phyloP scores from a whole-genome alignment of 306 rosid genomes.

The Quillaja saponaria region DNA sequence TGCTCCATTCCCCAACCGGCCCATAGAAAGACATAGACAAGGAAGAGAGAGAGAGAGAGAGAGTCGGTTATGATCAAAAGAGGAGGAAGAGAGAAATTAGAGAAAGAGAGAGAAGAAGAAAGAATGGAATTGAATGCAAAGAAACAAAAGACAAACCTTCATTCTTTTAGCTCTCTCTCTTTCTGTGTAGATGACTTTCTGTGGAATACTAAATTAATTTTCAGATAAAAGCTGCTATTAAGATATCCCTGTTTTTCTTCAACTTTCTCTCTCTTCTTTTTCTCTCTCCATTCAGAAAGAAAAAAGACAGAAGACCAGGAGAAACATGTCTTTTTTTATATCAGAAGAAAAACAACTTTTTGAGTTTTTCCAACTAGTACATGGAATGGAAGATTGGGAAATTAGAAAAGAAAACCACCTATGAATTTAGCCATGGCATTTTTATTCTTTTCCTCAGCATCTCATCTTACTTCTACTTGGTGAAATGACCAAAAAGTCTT shows the following conservation, averaged over 20 bases:
- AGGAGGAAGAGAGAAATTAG: constrained; percentile 23
- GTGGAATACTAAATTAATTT: constrained; percentile 31
- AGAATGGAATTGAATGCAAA: constrained; percentile 51
- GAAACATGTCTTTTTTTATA: constrained; percentile 24
- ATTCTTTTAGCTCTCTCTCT: constrained; percentile 2
- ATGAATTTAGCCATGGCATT: neutral
- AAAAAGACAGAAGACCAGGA: constrained; percentile 36
- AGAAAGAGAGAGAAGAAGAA: constrained; percentile 17
- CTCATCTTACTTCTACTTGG: neutral
- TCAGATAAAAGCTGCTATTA: constrained; percentile 53
- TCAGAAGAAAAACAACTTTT: constrained; percentile 7
- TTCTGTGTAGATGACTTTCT: constrained; percentile 41
- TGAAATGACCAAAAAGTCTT: constrained; percentile 54
- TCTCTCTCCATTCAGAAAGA: constrained; percentile 23
- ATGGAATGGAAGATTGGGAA: constrained; percentile 6
- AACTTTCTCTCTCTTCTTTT: constrained; percentile 26
- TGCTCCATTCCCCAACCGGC: constrained; percentile 15
- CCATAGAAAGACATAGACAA: constrained; percentile 17
- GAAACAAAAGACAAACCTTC: constrained; percentile 38
- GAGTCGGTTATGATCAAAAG: constrained; percentile 50
- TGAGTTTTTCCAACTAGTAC: constrained; percentile 12
- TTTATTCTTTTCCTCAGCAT: constrained; percentile 30
- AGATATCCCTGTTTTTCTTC: constrained; percentile 31
- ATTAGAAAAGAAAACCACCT: constrained; percentile 6
- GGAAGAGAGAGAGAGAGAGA: constrained; percentile 33